Evolutionary conservation across 176 grass and related monocot species (phyloP).

Genomic region (Cymbopogon citratus): DNA sequence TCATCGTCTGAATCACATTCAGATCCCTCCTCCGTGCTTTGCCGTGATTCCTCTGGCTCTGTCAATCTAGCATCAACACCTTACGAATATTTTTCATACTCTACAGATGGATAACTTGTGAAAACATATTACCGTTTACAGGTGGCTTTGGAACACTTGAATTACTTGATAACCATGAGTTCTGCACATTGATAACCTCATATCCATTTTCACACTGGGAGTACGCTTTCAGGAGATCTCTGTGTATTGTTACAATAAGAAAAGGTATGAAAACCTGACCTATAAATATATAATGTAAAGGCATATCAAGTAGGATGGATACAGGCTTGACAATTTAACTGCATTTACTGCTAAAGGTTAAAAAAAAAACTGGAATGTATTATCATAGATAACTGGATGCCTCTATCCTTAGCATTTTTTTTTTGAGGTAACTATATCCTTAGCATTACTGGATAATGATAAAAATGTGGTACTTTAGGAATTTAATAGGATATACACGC

Average conservation of each 20-base stretch:
- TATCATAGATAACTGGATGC: not conserved
- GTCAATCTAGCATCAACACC: not conserved
- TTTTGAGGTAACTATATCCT: too few relatives aligned
- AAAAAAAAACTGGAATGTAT: not conserved
- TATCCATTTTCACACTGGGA: constrained; percentile 75
- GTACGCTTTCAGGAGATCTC: constrained; percentile 84
- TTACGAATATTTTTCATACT: not conserved
- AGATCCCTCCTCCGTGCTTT: constrained; percentile 31
- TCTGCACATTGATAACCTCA: constrained; percentile 81
- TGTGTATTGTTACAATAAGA: constrained; percentile 22
- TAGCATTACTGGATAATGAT: not conserved
- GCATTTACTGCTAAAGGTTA: not conserved
- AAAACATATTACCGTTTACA: constrained; percentile 44
- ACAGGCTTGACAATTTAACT: not conserved
- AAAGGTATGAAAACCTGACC: not conserved
- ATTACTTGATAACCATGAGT: constrained; percentile 77
- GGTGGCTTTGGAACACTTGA: constrained; percentile 45
- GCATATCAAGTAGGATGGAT: not conserved
- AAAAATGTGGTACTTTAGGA: not conserved
- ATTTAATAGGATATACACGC: not conserved
- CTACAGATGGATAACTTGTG: not conserved
- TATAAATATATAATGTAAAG: not conserved
- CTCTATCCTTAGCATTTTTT: not conserved
- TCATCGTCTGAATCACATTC: constrained; percentile 44
- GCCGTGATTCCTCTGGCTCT: constrained; percentile 10